A percentile compares a stretch with the other conserved stretches of the same genome.
Evolutionary conservation across 2,329 filamentous ascomycete species (phyloP).

Genomic region (Fusarium goolgardi): DNA sequence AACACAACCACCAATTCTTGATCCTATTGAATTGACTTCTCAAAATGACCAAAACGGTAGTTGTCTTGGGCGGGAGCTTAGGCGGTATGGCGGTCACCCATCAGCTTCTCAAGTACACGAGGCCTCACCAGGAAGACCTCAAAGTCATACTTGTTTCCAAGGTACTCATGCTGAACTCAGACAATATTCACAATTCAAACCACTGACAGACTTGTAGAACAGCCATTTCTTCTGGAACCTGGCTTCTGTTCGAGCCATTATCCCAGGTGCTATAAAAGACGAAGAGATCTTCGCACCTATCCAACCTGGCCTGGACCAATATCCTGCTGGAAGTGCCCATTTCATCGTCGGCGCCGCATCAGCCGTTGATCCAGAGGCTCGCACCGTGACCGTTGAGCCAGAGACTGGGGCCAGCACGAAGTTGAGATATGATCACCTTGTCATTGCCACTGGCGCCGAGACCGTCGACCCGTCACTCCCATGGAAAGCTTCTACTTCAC

Average conservation of each 20-base stretch:
- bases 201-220: slow-evolving; percentile 53
- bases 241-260: slow-evolving; percentile 65
- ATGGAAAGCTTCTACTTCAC: slow-evolving; percentile 63
- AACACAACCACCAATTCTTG: not conserved
- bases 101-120: slow-evolving; percentile 64
- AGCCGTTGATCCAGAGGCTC: slow-evolving; percentile 53
- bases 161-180: slow-evolving; percentile 50
- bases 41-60: slow-evolving; percentile 62
- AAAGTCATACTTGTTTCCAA: slow-evolving; percentile 68
- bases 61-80: slow-evolving; percentile 66
- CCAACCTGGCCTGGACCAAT: slow-evolving; percentile 61
- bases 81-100: slow-evolving; percentile 66
- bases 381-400: slow-evolving; percentile 56
- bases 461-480: slow-evolving; percentile 56
- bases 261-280: slow-evolving; percentile 62
- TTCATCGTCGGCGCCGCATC: slow-evolving; percentile 64
- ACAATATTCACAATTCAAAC: not conserved
- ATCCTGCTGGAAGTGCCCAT: slow-evolving; percentile 62
- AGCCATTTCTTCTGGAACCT: slow-evolving; percentile 70
- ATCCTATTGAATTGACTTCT: not conserved
- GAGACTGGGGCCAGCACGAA: slow-evolving; percentile 26
- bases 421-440: slow-evolving; percentile 65
- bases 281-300: slow-evolving; percentile 64
- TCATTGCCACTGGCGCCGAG: slow-evolving; percentile 67
- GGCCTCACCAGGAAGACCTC: slow-evolving; percentile 57